A percentile compares a stretch with the other conserved stretches of the same genome.
Evolutionary conservation across 164 flowering plant genomes (phyloP).

Genomic region (Paratinospora sagittata): DNA sequence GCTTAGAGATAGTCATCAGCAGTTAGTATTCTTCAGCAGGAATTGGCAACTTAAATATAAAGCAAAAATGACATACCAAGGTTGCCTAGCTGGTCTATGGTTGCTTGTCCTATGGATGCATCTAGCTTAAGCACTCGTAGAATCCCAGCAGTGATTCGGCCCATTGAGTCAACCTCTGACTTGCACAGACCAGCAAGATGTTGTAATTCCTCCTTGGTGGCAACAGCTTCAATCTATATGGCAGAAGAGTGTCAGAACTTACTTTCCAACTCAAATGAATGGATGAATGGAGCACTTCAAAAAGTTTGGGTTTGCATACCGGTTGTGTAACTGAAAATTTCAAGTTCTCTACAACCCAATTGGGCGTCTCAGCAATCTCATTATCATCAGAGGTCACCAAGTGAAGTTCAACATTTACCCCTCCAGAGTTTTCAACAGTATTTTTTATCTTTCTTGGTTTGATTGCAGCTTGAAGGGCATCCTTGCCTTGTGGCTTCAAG

Average conservation of each 20-base stretch:
- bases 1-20: too few relatives aligned
- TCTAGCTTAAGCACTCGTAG: slow-evolving; percentile 79
- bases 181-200: slow-evolving; percentile 63
- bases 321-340: slow-evolving; percentile 82
- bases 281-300: not conserved
- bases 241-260: slow-evolving; percentile 5
- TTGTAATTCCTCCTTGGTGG: slow-evolving; percentile 84
- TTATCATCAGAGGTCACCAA: slow-evolving; percentile 41
- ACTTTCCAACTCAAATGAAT: not conserved
- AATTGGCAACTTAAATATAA: not conserved
- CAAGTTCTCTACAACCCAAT: slow-evolving; percentile 71
- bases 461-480: slow-evolving; percentile 19
- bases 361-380: slow-evolving; percentile 34
- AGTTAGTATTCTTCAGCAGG: not conserved
- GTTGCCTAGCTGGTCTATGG: slow-evolving; percentile 81
- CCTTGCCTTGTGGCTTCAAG: slow-evolving; percentile 57
- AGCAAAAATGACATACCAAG: slow-evolving; percentile 44
- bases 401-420: slow-evolving; percentile 60
- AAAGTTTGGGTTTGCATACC: slow-evolving; percentile 33
- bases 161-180: slow-evolving; percentile 88
- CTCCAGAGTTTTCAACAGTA: slow-evolving; percentile 37
- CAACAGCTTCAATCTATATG: slow-evolving; percentile 78
- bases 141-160: slow-evolving; percentile 85
- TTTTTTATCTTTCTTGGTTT: slow-evolving; percentile 33
- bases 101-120: slow-evolving; percentile 66